Conservation (phyloP, 148 eudicot genomes). For the Nepenthes gracilis region DNA sequence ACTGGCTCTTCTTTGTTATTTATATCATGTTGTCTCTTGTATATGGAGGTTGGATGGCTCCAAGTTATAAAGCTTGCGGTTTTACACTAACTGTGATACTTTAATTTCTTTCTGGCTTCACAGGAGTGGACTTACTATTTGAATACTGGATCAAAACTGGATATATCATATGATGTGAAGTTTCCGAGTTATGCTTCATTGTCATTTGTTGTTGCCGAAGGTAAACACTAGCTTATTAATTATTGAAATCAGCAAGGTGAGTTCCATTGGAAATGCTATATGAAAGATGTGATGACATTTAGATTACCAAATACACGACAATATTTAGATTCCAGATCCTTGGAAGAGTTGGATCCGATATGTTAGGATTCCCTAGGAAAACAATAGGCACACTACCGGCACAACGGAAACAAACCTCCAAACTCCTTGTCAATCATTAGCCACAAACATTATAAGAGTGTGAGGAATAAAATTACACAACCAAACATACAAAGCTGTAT, state of each 20-base stretch:
- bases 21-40: too few relatives aligned
- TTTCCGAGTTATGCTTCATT: conserved; percentile 23
- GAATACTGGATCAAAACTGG: conserved; percentile 36
- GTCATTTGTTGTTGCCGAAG: conserved; percentile 41
- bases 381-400: too few relatives aligned
- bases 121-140: conserved; percentile 53
- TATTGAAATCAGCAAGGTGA: not conserved
- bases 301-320: too few relatives aligned
- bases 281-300: not conserved
- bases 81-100: not conserved
- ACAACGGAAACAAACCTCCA: too few relatives aligned
- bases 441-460: too few relatives aligned
- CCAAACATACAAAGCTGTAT: too few relatives aligned
- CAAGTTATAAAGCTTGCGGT: not conserved
- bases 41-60: too few relatives aligned
- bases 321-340: too few relatives aligned
- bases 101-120: conserved; percentile 3
- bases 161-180: conserved; percentile 36
- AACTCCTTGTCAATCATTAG: too few relatives aligned
- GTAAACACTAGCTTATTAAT: conserved; percentile 14
- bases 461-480: too few relatives aligned
- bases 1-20: not conserved
- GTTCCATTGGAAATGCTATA: not conserved
- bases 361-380: too few relatives aligned
- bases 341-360: too few relatives aligned